Evolutionary conservation across 129 eudicot genomes (phyloP), one percentile per base, ranked within the genome.

Genomic region (Flaveria robusta): DNA sequence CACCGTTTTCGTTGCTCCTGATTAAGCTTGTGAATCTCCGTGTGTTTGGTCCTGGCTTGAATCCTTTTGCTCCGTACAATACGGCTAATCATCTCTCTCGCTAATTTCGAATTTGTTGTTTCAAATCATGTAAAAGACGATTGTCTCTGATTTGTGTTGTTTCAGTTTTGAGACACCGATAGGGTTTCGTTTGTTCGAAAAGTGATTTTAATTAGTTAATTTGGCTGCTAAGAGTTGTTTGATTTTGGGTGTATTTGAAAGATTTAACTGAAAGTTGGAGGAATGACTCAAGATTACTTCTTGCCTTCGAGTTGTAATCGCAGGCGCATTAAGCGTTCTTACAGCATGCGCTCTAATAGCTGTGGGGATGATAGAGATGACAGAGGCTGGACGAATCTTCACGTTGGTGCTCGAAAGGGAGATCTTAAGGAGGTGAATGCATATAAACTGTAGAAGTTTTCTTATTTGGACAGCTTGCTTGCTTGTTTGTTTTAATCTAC

Each of bases 351-450:
- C 19, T 70, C 82, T 19, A 29, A 51, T 8, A 27, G 79, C 55
- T 18, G 24, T 15, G 66, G 64, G 39, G 76, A 63, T 63, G 82
- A 79, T 47, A 79, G 82, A 47, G 79, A 80, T 20, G 83, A 90
- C 68, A 86, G 98, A 62, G 98, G 95, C 51, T 93, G 96, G 98
- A 92, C 98, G 39, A 63, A 51, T 82, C 98, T 92, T 74, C 98
- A 92, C 65, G 80, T 92, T 31, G 86, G 87, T 68, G 96, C 98
- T 46, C 74, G 84, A 50, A 90, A 85, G 85, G 98, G 95, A 37
- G 89, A 88, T 81, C 73, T 85, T 10, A 88, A 70, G 71, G 89
- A 88, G 95, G 98, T 90, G 22, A 70, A 63, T 5, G 5, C 8
- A 8, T 18, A 11, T 75, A 26, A 19, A 23, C 10, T 49, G 11